Evolutionary conservation across 2,329 filamentous ascomycete genomes (phyloP), one percentile per base, ranked within the genome.

Genomic region (Fusarium sp.): DNA sequence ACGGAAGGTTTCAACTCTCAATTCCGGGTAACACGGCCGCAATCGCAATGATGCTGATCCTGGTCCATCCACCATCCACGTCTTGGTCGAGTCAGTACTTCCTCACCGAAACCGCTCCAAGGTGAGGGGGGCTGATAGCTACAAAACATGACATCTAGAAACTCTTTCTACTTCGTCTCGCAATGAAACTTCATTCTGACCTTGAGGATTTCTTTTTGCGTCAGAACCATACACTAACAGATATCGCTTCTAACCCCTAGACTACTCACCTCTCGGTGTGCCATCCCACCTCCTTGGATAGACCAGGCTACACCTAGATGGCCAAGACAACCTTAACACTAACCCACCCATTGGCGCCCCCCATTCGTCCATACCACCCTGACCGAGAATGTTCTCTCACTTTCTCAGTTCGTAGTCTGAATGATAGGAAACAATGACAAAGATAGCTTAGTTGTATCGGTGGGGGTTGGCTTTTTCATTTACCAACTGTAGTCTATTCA

Each of bases 381-480:
- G 17, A 42, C 63, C 39, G 25, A 65, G 45, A 46, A 63, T 74
- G 61, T 46, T 47, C 53, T 58, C 50, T 56, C 69, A 31, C 45
- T 55, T 72, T 62, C 42, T 36, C 49, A 50, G 52, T 55, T 59
- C 46, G 39, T 59, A 55, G 56, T 36, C 60, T 59, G 27, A 52
- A 64, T 39, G 74, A 74, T 72, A 71, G 65, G 50, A 75, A 75
- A 67, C 68, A 66, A 73, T 75, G 69, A 67, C 65, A 63, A 60
- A 74, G n/a, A 39, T 42, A 42, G 41, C 44, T 52, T 45, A 75
- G 72, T 59, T 61, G 54, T 63, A 20, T 55, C 47, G 22, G 61
- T 67, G 70, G 66, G 69, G 70, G 61, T 27, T 50, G 17, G 17
- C 31, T 31, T 50, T 25, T 45, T 39, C 18, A 27, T 35, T 45